These are phyloP conservation scores for Blastomyces parvus DNA, from an alignment of 2,329 filamentous ascomycete species.

Conservation along the genomic window DNA sequence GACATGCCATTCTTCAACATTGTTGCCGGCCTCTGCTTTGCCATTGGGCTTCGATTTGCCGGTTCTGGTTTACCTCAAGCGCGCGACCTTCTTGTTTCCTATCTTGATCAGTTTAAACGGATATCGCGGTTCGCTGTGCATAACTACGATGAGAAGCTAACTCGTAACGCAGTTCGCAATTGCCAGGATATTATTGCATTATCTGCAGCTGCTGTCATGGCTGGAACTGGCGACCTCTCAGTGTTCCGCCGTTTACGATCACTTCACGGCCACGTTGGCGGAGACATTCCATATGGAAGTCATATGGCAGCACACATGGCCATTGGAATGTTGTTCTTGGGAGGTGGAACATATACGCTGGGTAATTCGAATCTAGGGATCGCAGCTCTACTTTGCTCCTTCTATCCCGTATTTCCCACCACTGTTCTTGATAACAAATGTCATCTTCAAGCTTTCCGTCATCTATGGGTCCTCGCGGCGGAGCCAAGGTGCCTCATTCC, in stretches of 20 bases:
- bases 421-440: conserved; percentile 88
- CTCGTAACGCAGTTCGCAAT: conserved; percentile 73
- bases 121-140: conserved; percentile 55
- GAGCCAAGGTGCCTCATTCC: conserved; percentile 82
- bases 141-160: conserved; percentile 74
- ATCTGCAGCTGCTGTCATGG: conserved; percentile 81
- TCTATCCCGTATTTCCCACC: conserved; percentile 87
- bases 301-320: conserved; percentile 90
- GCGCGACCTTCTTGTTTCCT: conserved; percentile 70
- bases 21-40: conserved; percentile 73
- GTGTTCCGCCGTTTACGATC: conserved; percentile 78
- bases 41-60: conserved; percentile 61
- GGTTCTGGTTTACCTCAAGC: conserved; percentile 61
- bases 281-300: conserved; percentile 80
- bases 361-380: conserved; percentile 80
- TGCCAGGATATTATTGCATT: conserved; percentile 84
- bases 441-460: conserved; percentile 89
- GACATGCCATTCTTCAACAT: conserved; percentile 93
- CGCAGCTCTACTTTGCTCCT: conserved; percentile 75
- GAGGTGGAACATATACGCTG: conserved; percentile 85
- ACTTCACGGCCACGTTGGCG: conserved; percentile 76
- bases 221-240: conserved; percentile 79
- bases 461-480: conserved; percentile 91
- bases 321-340: conserved; percentile 81
- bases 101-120: conserved; percentile 77